Evolutionary conservation across 2,329 filamentous ascomycete species (phyloP), one percentile per base, ranked within the genome.

Genomic region (Cladophialophora chaetospira): DNA sequence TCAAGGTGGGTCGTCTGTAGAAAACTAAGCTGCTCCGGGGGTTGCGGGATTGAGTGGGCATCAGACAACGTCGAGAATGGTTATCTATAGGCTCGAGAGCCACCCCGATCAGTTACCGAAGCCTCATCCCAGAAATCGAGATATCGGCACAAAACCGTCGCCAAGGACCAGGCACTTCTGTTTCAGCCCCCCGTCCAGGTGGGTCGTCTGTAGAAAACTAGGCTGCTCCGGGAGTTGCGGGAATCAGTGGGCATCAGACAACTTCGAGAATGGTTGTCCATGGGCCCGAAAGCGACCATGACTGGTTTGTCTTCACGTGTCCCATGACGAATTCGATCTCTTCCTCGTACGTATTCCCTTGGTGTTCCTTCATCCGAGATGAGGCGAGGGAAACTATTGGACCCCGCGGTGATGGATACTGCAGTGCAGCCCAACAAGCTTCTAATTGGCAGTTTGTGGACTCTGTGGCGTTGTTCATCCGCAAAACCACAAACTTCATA

Each of bases 111-210:
- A n/a, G n/a, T n/a, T n/a, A n/a, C n/a, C 48, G 29, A 53, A 48
- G 49, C 49, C 52, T 58, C 55, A 48, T 53, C 52, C 55, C 51
- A 23, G 55, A n/a, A n/a, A n/a, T n/a, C n/a, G n/a, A n/a, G n/a
- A 35, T 46, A 31, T 58, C 59, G 59, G 59, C 47, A 58, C 58
- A 35, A 47, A 50, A 31, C 56, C 56, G 56, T 45, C 26, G 55
- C 31, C 28, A 43, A 51, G 38, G 46, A 43, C 54, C 55, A 47
- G 55, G 59, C 48, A 61, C 53, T 53, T 55, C 46, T 52, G 60
- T 62, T 62, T 62, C 60, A 60, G 46, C 60, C 60, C 60, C 60
- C 60, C 53, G 45, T 13, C 33, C 11, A 21, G 44, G 56, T 59
- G 60, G 56, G 42, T 42, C 42, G 38, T 47, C 48, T 35, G 60